These are phyloP conservation scores for Stemphylium vesicarium DNA, from an alignment of 2,329 filamentous ascomycete genomes.

Conservation along the genomic window DNA sequence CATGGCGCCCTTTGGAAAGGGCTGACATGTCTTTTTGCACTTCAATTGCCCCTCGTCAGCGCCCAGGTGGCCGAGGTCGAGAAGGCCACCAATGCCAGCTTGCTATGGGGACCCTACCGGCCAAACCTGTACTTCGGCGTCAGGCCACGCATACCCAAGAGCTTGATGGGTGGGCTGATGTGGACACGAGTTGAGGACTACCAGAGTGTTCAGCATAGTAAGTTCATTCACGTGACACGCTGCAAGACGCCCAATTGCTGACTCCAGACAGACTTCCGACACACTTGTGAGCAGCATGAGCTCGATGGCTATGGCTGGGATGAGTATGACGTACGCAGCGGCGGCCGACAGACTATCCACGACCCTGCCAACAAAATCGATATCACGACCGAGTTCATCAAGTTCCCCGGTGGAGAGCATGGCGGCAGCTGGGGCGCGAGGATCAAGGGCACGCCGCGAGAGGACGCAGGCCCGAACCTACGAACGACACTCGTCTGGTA, in stretches of 20 bases:
- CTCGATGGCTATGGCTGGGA: slow-evolving; percentile 98
- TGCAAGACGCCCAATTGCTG: slow-evolving; percentile 12
- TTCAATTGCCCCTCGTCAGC: slow-evolving; percentile 31
- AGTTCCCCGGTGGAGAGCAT: slow-evolving; percentile 82
- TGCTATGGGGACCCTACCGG: slow-evolving; percentile 95
- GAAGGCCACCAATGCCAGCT: slow-evolving; percentile 73
- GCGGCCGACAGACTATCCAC: slow-evolving; percentile 88
- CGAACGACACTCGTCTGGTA: slow-evolving; percentile 85
- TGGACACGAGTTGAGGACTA: slow-evolving; percentile 89
- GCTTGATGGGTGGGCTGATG: slow-evolving; percentile 80
- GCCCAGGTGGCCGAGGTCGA: slow-evolving; percentile 48
- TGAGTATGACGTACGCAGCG: slow-evolving; percentile 87
- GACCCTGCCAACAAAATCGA: slow-evolving; percentile 88
- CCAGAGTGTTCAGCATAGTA: slow-evolving; percentile 75
- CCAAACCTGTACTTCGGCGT: slow-evolving; percentile 95
- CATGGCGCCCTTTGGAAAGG: slow-evolving; percentile 28
- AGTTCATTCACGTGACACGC: slow-evolving; percentile 40
- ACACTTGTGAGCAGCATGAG: slow-evolving; percentile 95
- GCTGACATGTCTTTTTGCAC: slow-evolving; percentile 28
- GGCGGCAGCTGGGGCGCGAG: slow-evolving; percentile 92
- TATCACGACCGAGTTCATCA: slow-evolving; percentile 91
- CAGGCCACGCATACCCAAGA: slow-evolving; percentile 79
- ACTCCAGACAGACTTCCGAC: slow-evolving; percentile 71
- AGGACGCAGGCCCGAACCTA: slow-evolving; percentile 68
- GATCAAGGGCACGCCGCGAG: slow-evolving; percentile 79